Base-by-base conservation (phyloP, 2,329 filamentous ascomycete genomes). In the Exophiala aquamarina region DNA sequence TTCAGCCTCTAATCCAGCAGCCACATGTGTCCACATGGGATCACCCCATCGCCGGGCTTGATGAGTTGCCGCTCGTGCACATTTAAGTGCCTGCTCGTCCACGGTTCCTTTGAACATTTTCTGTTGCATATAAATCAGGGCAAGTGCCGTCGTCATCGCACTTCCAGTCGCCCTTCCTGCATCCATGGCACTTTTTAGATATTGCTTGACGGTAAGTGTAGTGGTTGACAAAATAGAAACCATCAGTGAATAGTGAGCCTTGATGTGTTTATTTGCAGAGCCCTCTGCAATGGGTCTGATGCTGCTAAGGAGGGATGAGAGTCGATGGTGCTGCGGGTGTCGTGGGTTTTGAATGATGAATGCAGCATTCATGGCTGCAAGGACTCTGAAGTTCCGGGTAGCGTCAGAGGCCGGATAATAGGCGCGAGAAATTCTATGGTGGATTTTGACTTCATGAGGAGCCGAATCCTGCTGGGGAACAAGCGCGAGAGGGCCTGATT, bases 91-190 rank as follows among this genome's bases (percentile, higher is more conserved):
- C 65, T 91, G 87, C 49, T 87, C 85, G 40, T 89, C 89, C 3
- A 94, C 82, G 11, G 91, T 85, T 49, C 86, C 86, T 36, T 85
- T 84, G 66, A 91, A 96, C 61, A 95, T 86, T 41, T 83, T 81
- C 61, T 79, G 83, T 42, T 87, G 86, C 86, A 96, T 94, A 55
- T 93, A 84, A 57, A 84, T 90, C 49, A 96, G 79, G 4, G 86
- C 84, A 55, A 96, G 86, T 38, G 84, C 84, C n/a, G 90, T 78
- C 44, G 91, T 85, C 55, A 94, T 87, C 21, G 81, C 81, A 63
- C 95, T 95, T 44, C 76, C 75, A 7, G 86, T 83, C 6, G 74
- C 73, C 55, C 85, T 84, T 10, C 87, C 84, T 2, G 82, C 81
- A 31, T 78, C 77, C 33, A 95, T 77, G 2, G 89, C 86, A 31